Percentiles rank a stretch among this genome's conserved stretches.
Conservation (phyloP, 2,329 filamentous ascomycete species). For the Clathrospora elynae region DNA sequence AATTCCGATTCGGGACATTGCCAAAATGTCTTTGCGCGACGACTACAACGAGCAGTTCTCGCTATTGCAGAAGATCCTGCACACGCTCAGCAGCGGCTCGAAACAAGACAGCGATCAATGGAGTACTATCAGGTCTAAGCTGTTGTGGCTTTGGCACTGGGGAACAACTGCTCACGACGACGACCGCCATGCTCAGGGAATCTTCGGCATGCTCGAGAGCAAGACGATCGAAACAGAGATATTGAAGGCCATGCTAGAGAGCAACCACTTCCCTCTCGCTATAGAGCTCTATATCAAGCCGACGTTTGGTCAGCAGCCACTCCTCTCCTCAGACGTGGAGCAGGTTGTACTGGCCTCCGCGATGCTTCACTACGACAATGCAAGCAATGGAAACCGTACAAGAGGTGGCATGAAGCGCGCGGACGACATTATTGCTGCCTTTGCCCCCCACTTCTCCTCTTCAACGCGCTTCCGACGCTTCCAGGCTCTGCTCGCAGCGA, state of each 20-base stretch:
- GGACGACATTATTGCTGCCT: constrained; percentile 63
- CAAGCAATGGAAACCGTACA: constrained; percentile 77
- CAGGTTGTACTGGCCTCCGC: constrained; percentile 67
- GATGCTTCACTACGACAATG: constrained; percentile 77
- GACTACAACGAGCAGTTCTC: constrained; percentile 68
- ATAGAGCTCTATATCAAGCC: constrained; percentile 63
- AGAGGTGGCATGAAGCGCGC: constrained; percentile 79
- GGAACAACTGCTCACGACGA: constrained; percentile 57
- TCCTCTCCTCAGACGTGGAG: constrained; percentile 60
- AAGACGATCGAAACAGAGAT: constrained; percentile 72
- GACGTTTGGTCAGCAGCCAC: constrained; percentile 55
- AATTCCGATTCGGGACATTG: constrained; percentile 51
- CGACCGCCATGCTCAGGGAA: constrained; percentile 53
- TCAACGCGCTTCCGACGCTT: constrained; percentile 61
- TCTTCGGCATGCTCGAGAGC: constrained; percentile 62
- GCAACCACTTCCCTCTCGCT: constrained; percentile 67
- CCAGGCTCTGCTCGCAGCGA: constrained; percentile 70
- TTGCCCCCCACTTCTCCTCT: constrained; percentile 62
- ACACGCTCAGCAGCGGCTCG: constrained; percentile 57
- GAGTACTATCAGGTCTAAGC: constrained; percentile 61
- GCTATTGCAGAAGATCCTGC: constrained; percentile 65
- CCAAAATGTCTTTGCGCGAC: constrained; percentile 67
- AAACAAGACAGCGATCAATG: constrained; percentile 63
- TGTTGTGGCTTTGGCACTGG: constrained; percentile 78
- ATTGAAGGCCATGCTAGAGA: constrained; percentile 68